These are phyloP conservation scores for Lodderomyces elongisporus DNA, from an alignment of 1,139 yeast genomes.

Conservation along the genomic window DNA sequence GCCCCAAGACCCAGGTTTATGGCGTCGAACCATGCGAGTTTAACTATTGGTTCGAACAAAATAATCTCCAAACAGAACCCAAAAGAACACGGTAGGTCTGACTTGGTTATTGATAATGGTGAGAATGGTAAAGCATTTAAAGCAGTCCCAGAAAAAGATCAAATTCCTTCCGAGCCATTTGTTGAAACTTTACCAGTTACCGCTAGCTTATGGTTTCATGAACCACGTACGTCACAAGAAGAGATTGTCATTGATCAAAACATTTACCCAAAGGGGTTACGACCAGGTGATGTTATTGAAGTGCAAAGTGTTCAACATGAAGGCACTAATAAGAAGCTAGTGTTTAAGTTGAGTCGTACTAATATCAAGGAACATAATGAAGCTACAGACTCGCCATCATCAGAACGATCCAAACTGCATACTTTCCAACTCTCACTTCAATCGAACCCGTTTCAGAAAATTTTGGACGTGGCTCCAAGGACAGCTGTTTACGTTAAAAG, in stretches of 20 bases:
- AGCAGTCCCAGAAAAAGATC: no score
- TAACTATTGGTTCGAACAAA: constrained; percentile 18
- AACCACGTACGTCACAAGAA: constrained; percentile 51
- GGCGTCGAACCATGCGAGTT: constrained; percentile 21
- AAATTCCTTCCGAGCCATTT: no score
- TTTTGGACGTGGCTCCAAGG: constrained; percentile 65
- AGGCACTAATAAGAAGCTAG: constrained; percentile 13
- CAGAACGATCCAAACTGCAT: constrained; percentile 3
- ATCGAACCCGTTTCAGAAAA: constrained; percentile 57
- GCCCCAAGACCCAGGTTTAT: constrained; percentile 11
- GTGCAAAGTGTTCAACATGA: constrained; percentile 19
- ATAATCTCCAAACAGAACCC: constrained; percentile 6
- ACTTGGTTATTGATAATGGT: no score
- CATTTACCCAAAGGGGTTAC: constrained; percentile 51
- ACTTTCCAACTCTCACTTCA: constrained; percentile 48
- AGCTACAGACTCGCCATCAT: constrained; percentile 1
- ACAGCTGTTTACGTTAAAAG: constrained; percentile 51
- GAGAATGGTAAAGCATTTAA: no score
- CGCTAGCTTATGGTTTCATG: constrained; percentile 72
- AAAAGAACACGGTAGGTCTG: neutral
- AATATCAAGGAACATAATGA: constrained; percentile 12
- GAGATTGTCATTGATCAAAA: constrained; percentile 60
- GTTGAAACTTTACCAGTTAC: constrained; percentile 26
- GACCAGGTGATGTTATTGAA: constrained; percentile 74
- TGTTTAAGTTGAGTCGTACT: constrained; percentile 20